A percentile compares a stretch with the other conserved stretches of the same genome.
Conservation (phyloP, 495 filamentous ascomycete species). For the Neurospora tetrasperma region DNA sequence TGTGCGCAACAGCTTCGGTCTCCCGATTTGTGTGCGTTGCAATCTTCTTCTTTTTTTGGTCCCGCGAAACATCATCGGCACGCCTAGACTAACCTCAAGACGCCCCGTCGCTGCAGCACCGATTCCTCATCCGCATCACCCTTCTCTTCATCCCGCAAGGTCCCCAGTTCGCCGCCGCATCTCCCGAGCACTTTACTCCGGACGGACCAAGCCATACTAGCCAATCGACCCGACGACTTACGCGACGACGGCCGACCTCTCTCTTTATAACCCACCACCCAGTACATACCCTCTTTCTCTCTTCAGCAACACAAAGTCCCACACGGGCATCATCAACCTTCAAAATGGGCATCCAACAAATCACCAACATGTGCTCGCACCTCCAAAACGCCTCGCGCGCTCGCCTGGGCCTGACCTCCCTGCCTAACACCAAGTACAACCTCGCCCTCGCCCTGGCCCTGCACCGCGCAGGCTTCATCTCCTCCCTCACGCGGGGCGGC, state of each 20-base stretch:
- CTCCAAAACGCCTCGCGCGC: slow-evolving; percentile 87
- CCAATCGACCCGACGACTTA: too few species aligned
- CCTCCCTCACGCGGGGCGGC: slow-evolving; percentile 70
- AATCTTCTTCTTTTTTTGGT: background rate
- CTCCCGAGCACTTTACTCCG: too few species aligned
- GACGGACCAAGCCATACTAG: too few species aligned
- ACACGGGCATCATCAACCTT: too few species aligned
- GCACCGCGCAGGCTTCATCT: slow-evolving; percentile 74
- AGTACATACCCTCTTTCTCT: too few species aligned
- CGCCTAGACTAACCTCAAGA: background rate
- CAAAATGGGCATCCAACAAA: slow-evolving; percentile 73
- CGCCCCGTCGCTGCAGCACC: background rate
- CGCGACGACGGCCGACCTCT: too few species aligned
- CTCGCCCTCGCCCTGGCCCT: slow-evolving; percentile 65
- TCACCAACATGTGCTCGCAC: slow-evolving; percentile 79
- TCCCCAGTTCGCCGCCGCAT: background rate
- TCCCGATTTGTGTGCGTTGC: background rate
- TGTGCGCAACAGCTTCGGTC: background rate
- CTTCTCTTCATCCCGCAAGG: background rate
- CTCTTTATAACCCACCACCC: too few species aligned
- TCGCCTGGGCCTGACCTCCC: slow-evolving; percentile 75
- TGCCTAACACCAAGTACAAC: slow-evolving; percentile 74
- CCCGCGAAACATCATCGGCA: background rate
- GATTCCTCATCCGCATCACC: background rate
- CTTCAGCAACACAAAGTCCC: too few species aligned